Conservation (phyloP, 306 rosid species). For the Bauhinia variegata region DNA sequence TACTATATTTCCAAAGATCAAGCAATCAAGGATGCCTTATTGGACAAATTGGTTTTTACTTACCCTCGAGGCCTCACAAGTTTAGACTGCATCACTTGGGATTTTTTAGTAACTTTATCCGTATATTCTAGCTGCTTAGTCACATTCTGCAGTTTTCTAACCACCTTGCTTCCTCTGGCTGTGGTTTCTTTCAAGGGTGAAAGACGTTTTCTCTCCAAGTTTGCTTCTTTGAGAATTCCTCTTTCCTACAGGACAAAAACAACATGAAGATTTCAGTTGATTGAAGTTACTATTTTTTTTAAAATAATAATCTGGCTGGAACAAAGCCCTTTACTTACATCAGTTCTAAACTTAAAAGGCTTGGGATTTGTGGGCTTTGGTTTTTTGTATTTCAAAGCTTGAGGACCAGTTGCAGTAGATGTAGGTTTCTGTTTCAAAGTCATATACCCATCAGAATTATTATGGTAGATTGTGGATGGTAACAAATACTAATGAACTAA, state of each 20-base stretch:
- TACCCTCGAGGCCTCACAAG: slow-evolving; percentile 49
- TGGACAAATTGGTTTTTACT: slow-evolving; percentile 19
- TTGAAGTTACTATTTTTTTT: not conserved
- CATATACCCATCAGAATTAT: slow-evolving; percentile 15
- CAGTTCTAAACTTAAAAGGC: slow-evolving; percentile 94
- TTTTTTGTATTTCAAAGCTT: slow-evolving; percentile 67
- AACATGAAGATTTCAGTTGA: slow-evolving; percentile 21
- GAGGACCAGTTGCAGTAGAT: slow-evolving; percentile 41
- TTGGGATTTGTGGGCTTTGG: slow-evolving; percentile 87
- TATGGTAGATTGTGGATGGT: not conserved
- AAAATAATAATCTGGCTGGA: slow-evolving; percentile 20
- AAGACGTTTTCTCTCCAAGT: slow-evolving; percentile 59
- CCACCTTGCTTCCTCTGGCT: slow-evolving; percentile 43
- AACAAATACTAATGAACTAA: not conserved
- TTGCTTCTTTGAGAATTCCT: slow-evolving; percentile 86
- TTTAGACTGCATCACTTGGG: slow-evolving; percentile 41
- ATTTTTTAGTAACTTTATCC: slow-evolving; percentile 27
- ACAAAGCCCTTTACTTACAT: slow-evolving; percentile 58
- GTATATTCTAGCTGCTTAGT: slow-evolving; percentile 3
- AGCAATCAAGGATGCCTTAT: slow-evolving; percentile 2
- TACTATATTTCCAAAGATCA: slow-evolving; percentile 5
- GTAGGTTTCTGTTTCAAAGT: slow-evolving; percentile 53
- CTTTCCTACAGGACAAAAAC: slow-evolving; percentile 67
- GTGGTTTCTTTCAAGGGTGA: slow-evolving; percentile 58
- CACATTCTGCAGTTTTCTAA: slow-evolving; percentile 37